Evolutionary conservation across 345 rosid genomes (phyloP), one percentile per base, ranked within the genome.

Genomic region (Acer campestre): DNA sequence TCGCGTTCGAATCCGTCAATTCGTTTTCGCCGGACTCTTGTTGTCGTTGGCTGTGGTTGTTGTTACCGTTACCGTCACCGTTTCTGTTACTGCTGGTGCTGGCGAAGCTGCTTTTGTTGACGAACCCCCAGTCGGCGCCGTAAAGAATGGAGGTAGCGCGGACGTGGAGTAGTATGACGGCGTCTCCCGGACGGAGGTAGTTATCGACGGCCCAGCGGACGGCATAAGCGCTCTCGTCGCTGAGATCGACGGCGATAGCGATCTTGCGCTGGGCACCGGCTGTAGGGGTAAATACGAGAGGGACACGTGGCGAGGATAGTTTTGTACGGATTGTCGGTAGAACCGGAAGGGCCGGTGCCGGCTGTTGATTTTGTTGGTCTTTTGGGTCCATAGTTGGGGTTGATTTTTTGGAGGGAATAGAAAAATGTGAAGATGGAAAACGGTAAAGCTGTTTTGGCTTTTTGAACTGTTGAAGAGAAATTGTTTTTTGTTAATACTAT

Each of bases 121-220:
- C 74, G 18, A 92, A 80, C 5, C 96, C 96, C 93, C 92, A 91
- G 66, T 91, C 96, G 13, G 92, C 94, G 49, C 92, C 96, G 74
- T 88, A 91, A 55, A 91, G 91, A 38, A 86, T 84, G 61, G 84
- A 80, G 17, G 96, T 91, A 16, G 88, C 88, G 0, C 87, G 86
- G 27, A 91, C 92, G 64, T 91, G 94, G 80, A 90, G 86, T 44
- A 90, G 88, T 73, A 90, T 77, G 61, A 90, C 93, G 51, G 86
- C 81, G 76, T 91, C 92, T 0, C 90, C 91, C 0, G 87, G 89
- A 13, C 94, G 92, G 53, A 91, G 89, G 81, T 91, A 91, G 84
- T 91, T 87, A 55, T 86, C 84, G 29, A 87, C 87, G 2, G 92
- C 86, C 94, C 96, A 91, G 10, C 89, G 86, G 76, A 91, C 90